Evolutionary conservation across 352 stramenopile genomes (phyloP).

Genomic region (Pythium apleroticum): DNA sequence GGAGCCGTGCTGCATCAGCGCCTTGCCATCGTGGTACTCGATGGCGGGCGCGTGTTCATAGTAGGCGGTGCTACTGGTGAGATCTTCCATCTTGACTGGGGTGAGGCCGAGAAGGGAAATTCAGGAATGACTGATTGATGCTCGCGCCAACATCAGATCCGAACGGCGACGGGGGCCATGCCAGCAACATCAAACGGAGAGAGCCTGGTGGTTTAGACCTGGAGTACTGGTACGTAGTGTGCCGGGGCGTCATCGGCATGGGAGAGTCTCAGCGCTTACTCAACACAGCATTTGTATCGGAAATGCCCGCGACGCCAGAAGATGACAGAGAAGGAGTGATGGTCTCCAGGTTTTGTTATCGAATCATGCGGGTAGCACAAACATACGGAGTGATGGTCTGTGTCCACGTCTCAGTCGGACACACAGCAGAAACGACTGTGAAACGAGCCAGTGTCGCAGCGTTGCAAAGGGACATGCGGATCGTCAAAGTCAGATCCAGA

Average conservation of each 20-base stretch:
- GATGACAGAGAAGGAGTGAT: too few relatives aligned
- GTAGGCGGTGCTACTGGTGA: background rate
- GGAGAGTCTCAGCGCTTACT: background rate
- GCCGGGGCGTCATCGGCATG: background rate
- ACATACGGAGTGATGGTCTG: background rate
- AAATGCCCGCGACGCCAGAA: too few relatives aligned
- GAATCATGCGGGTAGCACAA: too few relatives aligned
- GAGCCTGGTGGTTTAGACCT: background rate
- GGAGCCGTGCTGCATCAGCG: constrained; percentile 25
- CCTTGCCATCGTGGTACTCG: constrained; percentile 33
- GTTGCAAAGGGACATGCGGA: background rate
- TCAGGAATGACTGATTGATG: background rate
- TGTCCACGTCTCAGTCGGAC: background rate
- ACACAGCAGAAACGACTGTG: background rate
- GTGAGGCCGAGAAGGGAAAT: background rate
- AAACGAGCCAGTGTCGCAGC: background rate
- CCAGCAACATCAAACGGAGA: background rate
- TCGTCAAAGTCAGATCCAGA: background rate
- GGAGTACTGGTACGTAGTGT: too few relatives aligned
- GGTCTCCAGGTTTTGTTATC: too few relatives aligned
- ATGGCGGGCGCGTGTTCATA: background rate
- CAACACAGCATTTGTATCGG: background rate
- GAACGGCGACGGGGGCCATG: too few relatives aligned
- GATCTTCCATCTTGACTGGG: background rate
- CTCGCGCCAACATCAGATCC: background rate